These are phyloP conservation scores for Pythium rishiriense DNA, from an alignment of 352 stramenopile species.

Conservation along the genomic window DNA sequence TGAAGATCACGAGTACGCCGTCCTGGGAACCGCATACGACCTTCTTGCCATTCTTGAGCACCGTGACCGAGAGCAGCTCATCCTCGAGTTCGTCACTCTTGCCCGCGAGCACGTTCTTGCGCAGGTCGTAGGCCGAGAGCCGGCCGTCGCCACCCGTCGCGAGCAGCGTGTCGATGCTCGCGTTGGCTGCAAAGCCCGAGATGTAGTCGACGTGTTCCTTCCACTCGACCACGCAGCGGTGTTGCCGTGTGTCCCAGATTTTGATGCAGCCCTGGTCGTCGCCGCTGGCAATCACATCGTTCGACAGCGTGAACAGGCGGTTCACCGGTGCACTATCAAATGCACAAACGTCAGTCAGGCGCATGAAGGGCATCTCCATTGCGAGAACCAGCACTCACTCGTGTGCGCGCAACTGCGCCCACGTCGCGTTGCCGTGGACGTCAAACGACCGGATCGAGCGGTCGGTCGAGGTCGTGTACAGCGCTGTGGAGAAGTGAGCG, in stretches of 20 bases:
- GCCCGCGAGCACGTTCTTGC: slow-evolving; percentile 73
- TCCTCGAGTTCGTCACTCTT: slow-evolving; percentile 88
- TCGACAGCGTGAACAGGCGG: slow-evolving; percentile 66
- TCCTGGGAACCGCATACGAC: slow-evolving; percentile 95
- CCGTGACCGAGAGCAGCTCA: slow-evolving; percentile 67
- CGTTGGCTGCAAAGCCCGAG: slow-evolving; percentile 88
- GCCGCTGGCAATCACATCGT: slow-evolving; percentile 71
- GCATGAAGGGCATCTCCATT: neutral
- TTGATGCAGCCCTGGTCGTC: slow-evolving; percentile 85
- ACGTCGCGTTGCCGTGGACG: slow-evolving; percentile 70
- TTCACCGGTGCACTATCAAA: slow-evolving; percentile 52
- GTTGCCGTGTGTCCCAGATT: slow-evolving; percentile 86
- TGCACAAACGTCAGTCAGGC: neutral
- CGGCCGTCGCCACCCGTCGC: slow-evolving; percentile 91
- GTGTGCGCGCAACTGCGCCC: slow-evolving; percentile 80
- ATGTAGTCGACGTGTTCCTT: slow-evolving; percentile 96
- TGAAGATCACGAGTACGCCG: slow-evolving; percentile 95
- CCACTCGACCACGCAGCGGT: slow-evolving; percentile 86
- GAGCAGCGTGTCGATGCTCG: slow-evolving; percentile 83
- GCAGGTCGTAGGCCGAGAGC: slow-evolving; percentile 91
- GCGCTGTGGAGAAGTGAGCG: slow-evolving; percentile 33
- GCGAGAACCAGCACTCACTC: slow-evolving; percentile 40
- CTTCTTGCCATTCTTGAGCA: slow-evolving; percentile 92
- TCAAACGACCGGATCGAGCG: slow-evolving; percentile 85
- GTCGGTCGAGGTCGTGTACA: slow-evolving; percentile 77